Conservation (phyloP, 1,139 yeast species). For the Pichia sp. region DNA sequence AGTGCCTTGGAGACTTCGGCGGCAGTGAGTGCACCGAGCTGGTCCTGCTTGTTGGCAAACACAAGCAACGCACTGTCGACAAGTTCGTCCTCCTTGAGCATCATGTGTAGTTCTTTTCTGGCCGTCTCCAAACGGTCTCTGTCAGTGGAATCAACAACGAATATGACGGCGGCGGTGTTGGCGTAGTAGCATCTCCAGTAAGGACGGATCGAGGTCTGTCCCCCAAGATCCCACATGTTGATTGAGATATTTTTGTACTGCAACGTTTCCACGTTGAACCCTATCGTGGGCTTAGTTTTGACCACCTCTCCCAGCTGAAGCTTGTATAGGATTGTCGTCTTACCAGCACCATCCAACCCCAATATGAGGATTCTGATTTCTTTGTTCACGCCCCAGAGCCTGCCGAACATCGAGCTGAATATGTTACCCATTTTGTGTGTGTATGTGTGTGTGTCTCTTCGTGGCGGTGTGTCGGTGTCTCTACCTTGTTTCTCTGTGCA, state of each 20-base stretch:
- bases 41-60: conserved; percentile 96
- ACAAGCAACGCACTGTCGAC: conserved; percentile 86
- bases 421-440: conserved; percentile 67
- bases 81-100: conserved; percentile 91
- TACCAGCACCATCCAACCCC: conserved; percentile 97
- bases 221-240: conserved; percentile 90
- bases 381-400: conserved; percentile 84
- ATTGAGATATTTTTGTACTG: conserved; percentile 85
- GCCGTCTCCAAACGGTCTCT: conserved; percentile 88
- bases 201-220: conserved; percentile 94
- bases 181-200: conserved; percentile 98
- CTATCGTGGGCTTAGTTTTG: conserved; percentile 92
- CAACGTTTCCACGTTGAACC: conserved; percentile 93
- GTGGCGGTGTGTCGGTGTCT: no score
- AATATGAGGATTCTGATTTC: conserved; percentile 88
- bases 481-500: neutral
- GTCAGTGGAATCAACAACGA: conserved; percentile 96
- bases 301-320: conserved; percentile 92
- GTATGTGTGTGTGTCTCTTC: neutral
- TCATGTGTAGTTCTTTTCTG: conserved; percentile 80
- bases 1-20: conserved; percentile 91
- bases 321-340: conserved; percentile 88
- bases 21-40: conserved; percentile 90
- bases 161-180: conserved; percentile 92
- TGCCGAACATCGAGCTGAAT: conserved; percentile 79